Base-by-base conservation (phyloP, 2,329 filamentous ascomycete species). In the Lecanosticta acicola region DNA sequence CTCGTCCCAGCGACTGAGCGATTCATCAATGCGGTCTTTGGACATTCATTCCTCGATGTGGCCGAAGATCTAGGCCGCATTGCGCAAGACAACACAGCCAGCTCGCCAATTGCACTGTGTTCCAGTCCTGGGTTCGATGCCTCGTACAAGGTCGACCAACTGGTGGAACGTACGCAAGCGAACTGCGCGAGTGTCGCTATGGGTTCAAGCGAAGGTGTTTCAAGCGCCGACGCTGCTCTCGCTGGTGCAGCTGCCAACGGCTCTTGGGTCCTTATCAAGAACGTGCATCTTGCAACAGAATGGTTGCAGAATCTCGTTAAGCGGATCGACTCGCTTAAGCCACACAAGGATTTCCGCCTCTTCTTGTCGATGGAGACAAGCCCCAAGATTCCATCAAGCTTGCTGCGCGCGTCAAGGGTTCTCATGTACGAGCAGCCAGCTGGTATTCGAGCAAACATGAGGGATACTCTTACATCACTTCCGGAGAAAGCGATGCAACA, bases 281-380 rank as follows among this genome's bases (percentile, higher is more conserved):
- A 98, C 72, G 93, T 98, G 16, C 93, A 98, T 68, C 78, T 98
- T 51, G 89, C 91, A 21, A 89, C 93, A 1, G 87, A 88, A 10
- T 98, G 94, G 94, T 75, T 98, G 24, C 91, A 97, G 69, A 95
- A 89, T 61, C 78, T 98, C 13, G 91, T 98, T 73, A 98, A 98
- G 76, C 83, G 91, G 36, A 86, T 98, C 71, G 89, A 95, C 57
- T 87, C 88, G 9, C 84, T 98, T 62, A 96, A 95, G 63, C 90
- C 94, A 20, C 88, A 97, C 68, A 76, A 81, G 32, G 85, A 94
- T 64, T 98, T 98, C 78, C 80, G 93, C 39, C 75, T 98, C 21
- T 98, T 98, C 80, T 71, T 98, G 50, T 96, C 91, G 0, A 98
- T 98, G 93, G 93, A 98, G 69, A 87, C 88, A 2, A 96, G 88